Percentiles rank a stretch among this genome's conserved stretches.
Conservation (phyloP, 352 stramenopile genomes). For the Globisporangium nodosum region DNA sequence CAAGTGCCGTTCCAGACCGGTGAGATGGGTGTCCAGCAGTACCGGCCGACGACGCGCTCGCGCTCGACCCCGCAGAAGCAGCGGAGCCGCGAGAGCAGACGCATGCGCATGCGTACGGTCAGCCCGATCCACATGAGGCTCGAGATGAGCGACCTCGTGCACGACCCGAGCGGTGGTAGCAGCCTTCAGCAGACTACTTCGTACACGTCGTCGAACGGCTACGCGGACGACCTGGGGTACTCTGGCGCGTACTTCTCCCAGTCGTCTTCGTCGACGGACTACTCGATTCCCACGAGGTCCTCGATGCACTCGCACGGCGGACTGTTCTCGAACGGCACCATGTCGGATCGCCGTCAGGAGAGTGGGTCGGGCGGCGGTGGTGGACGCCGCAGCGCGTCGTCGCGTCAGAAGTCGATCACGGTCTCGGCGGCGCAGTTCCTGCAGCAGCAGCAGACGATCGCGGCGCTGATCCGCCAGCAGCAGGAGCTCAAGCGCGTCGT, state of each 20-base stretch:
- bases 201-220: conserved; percentile 8
- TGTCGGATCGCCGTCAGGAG: not conserved
- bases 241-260: not conserved
- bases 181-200: not conserved
- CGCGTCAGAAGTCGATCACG: conserved; percentile 49
- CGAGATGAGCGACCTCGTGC: conserved; percentile 14
- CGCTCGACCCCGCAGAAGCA: conserved; percentile 28
- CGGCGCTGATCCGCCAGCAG: conserved; percentile 73
- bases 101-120: conserved; percentile 38
- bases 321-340: not conserved
- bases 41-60: conserved; percentile 8
- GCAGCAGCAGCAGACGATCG: conserved; percentile 80
- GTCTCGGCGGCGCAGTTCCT: conserved; percentile 71
- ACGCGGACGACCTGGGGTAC: not conserved
- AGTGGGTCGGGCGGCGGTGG: not conserved
- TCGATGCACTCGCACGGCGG: not conserved
- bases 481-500: conserved; percentile 84
- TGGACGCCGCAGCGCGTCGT: conserved; percentile 7
- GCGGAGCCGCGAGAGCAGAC: conserved; percentile 13
- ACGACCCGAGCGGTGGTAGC: conserved; percentile 13
- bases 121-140: conserved; percentile 26
- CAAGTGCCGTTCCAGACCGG: not conserved
- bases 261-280: conserved; percentile 6
- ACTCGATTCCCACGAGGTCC: not conserved
- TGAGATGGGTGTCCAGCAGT: not conserved